Base-by-base conservation (phyloP, 257 asterid species). In the Nicotiana tabacum region DNA sequence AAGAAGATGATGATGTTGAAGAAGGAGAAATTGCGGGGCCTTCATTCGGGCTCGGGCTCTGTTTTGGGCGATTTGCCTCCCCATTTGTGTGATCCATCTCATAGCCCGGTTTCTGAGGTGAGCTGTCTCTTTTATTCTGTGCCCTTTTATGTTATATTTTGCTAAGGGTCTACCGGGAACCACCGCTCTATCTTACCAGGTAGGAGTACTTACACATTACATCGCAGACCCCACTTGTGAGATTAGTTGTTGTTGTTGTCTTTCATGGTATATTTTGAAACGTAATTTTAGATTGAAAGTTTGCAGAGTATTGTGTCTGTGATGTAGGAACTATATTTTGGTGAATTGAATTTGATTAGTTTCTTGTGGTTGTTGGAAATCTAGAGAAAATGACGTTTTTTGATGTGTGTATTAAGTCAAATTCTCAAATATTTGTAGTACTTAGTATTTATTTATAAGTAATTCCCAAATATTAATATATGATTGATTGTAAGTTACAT, bases 1-100 rank as follows among this genome's bases (percentile, higher is more conserved):
- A 82, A 77, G 89, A 81, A 18, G 35, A 79, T 58, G 84, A 70
- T 82, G 87, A 82, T 78, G 79, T 74, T 76, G 83, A 91, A 83
- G 72, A 88, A 74, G 78, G 94, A 91, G 87, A 88, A 89, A 67
- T 57, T 85, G 84, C 88, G 87, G 81, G 66, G 90, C 53, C 87
- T 83, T 2, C n/a, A 66, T 18, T 77, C 81, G 79, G 86, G 87
- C 3, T 77, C 86, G 86, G 86, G 67, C 61, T 84, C 88, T 82
- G 91, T 86, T 78, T 87, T 89, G 79, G 91, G 89, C 39, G 84
- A 82, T 82, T 88, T 91, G 85, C 97, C 98, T 0, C 93, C 91
- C 2, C 95, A 90, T 86, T 90, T 93, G 89, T 88, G 92, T 77
- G 98, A 94, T 92, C 97, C 97, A 16, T 90, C 97, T 70, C 95